phyloP scores from a whole-genome alignment of 2,329 filamentous ascomycete species.

The Akanthomyces dipterigenus region DNA sequence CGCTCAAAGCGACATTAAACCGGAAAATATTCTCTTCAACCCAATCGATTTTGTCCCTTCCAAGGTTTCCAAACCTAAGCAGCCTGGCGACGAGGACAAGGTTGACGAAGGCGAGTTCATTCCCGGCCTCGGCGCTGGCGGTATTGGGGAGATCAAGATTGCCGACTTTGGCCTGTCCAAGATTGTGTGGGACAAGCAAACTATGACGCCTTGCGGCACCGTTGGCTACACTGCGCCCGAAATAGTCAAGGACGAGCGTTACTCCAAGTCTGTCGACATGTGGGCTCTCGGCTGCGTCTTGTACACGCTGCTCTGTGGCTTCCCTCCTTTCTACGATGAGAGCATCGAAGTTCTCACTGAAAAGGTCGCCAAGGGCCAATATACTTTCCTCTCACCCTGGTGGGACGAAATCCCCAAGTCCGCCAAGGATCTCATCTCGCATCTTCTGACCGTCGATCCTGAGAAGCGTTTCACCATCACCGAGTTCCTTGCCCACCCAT shows the following conservation, averaged over 20 bases:
- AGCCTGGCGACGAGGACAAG: constrained; percentile 93
- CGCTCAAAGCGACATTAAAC: constrained; percentile 79
- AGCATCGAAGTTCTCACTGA: constrained; percentile 95
- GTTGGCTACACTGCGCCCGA: constrained; percentile 97
- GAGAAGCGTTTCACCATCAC: constrained; percentile 91
- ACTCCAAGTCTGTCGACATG: constrained; percentile 99
- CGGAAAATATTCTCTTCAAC: constrained; percentile 92
- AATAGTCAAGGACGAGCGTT: constrained; percentile 97
- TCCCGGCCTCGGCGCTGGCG: constrained; percentile 72
- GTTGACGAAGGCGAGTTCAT: constrained; percentile 93
- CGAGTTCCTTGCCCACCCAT: constrained; percentile 90
- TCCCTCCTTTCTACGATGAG: constrained; percentile 97
- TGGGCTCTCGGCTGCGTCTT: constrained; percentile 96
- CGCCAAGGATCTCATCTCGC: constrained; percentile 88
- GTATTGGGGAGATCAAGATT: constrained; percentile 93
- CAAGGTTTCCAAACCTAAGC: constrained; percentile 70
- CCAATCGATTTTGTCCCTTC: constrained; percentile 76
- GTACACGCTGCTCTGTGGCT: constrained; percentile 93
- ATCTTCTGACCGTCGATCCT: constrained; percentile 88
- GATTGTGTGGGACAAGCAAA: constrained; percentile 96
- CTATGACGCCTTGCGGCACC: constrained; percentile 98
- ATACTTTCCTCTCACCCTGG: constrained; percentile 96
- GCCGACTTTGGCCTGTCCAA: constrained; percentile 97
- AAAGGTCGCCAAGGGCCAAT: constrained; percentile 94
- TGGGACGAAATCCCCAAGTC: constrained; percentile 98